phyloP scores from a whole-genome alignment of 257 asterid species.

The Primulina eburnea region DNA sequence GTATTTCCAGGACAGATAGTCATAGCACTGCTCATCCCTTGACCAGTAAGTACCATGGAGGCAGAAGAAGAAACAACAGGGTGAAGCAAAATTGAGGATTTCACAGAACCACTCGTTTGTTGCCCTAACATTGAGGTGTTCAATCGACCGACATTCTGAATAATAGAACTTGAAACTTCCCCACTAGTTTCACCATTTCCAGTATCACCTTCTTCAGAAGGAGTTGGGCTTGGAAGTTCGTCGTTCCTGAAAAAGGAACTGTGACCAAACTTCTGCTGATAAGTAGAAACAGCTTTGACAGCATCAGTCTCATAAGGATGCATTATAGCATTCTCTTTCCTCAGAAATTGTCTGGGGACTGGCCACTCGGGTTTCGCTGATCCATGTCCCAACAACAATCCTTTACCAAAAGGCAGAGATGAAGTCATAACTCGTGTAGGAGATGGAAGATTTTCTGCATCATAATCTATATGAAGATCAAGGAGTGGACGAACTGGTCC shows the following conservation, averaged over 20 bases:
- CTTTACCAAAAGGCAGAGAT: constrained; percentile 50
- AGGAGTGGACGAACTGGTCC: constrained; percentile 66
- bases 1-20: constrained; percentile 33
- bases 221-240: constrained; percentile 94
- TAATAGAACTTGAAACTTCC: constrained; percentile 68
- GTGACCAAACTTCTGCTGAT: constrained; percentile 86
- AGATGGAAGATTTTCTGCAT: constrained; percentile 92
- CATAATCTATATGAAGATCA: constrained; percentile 94
- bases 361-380: constrained; percentile 77
- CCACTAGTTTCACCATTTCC: constrained; percentile 60
- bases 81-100: constrained; percentile 28
- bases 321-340: constrained; percentile 36
- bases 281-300: constrained; percentile 84
- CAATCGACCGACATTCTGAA: constrained; percentile 27
- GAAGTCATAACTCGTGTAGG: constrained; percentile 72
- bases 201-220: constrained; percentile 75
- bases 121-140: constrained; percentile 21
- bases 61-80: constrained; percentile 43
- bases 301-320: constrained; percentile 95
- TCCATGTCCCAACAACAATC: constrained; percentile 40
- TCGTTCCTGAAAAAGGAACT: constrained; percentile 55
- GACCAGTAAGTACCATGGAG: constrained; percentile 36
- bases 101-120: constrained; percentile 26
- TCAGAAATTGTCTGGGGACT: constrained; percentile 46
- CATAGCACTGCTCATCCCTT: constrained; percentile 33